These are phyloP conservation scores for Glebionis coronaria DNA, from an alignment of 129 eudicot genomes.

Conservation along the genomic window DNA sequence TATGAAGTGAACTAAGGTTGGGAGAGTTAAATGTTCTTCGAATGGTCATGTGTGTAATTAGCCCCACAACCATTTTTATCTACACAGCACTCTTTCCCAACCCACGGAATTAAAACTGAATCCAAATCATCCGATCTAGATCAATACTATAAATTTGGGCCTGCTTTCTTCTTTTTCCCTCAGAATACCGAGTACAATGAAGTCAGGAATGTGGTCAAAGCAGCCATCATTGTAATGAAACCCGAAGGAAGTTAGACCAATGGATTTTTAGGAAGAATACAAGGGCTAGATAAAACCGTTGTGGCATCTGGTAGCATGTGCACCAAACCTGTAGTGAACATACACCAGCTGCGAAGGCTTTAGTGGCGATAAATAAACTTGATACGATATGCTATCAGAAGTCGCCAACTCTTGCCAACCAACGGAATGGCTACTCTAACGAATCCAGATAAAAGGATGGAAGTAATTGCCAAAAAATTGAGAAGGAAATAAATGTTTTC, in stretches of 20 bases:
- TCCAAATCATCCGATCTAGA: slow-evolving; percentile 35
- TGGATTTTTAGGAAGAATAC: slow-evolving; percentile 64
- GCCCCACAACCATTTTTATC: slow-evolving; percentile 66
- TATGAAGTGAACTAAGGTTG: slow-evolving; percentile 4
- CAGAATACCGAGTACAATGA: not conserved
- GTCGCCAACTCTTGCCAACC: slow-evolving; percentile 56
- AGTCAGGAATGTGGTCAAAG: not conserved
- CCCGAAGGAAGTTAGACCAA: slow-evolving; percentile 62
- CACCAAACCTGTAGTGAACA: slow-evolving; percentile 84
- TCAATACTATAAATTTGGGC: slow-evolving; percentile 18
- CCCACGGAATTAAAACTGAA: slow-evolving; percentile 39
- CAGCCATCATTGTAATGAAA: not conserved
- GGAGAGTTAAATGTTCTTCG: not conserved
- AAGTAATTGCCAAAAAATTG: slow-evolving; percentile 48
- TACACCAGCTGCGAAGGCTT: slow-evolving; percentile 95
- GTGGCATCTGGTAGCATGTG: slow-evolving; percentile 90
- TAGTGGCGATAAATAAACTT: slow-evolving; percentile 55
- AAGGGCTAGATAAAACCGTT: slow-evolving; percentile 45
- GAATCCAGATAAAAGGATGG: slow-evolving; percentile 62
- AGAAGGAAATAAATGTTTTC: not conserved
- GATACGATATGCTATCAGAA: slow-evolving; percentile 57
- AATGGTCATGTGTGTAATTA: slow-evolving; percentile 41
- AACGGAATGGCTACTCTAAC: slow-evolving; percentile 60
- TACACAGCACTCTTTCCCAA: slow-evolving; percentile 37
- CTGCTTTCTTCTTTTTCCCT: not conserved